Evolutionary conservation across 805 yeast species (phyloP).

Genomic region (Ogataea salicorniae): DNA sequence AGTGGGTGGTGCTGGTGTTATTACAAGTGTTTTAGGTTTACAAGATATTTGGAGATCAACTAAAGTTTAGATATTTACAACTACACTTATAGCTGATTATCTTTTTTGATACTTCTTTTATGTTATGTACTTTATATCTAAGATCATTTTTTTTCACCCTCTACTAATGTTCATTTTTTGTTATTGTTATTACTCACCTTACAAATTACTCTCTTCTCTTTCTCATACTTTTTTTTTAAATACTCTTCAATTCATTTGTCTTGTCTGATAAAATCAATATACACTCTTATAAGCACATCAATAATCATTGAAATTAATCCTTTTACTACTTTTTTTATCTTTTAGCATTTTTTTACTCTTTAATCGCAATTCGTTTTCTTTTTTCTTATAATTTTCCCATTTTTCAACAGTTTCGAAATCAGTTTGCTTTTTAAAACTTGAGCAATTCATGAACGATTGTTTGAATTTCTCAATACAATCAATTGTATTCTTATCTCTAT

Average conservation of each 20-base stretch:
- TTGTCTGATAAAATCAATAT: no score
- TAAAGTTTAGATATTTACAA: slow-evolving; percentile 7
- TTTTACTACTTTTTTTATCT: slow-evolving; percentile 21
- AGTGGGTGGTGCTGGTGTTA: slow-evolving; percentile 77
- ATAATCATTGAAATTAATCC: slow-evolving; percentile 13
- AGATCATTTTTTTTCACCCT: not conserved
- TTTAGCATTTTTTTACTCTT: slow-evolving; percentile 16
- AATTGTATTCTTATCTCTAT: slow-evolving; percentile 38
- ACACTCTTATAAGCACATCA: slow-evolving; percentile 1
- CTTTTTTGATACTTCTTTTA: not conserved
- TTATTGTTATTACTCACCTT: no score
- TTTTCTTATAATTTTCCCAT: slow-evolving; percentile 34
- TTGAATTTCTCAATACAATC: slow-evolving; percentile 44
- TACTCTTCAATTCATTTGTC: no score
- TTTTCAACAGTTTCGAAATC: slow-evolving; percentile 36
- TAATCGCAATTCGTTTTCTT: slow-evolving; percentile 20
- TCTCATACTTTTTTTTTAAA: not conserved
- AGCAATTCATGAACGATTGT: slow-evolving; percentile 28
- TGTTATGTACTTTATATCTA: not conserved
- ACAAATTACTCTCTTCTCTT: no score
- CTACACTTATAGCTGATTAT: not conserved
- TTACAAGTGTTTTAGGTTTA: slow-evolving; percentile 76
- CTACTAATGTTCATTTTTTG: no score
- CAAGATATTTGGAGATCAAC: slow-evolving; percentile 63
- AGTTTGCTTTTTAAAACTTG: slow-evolving; percentile 32